A percentile compares a stretch with the other conserved stretches of the same genome.
These are phyloP conservation scores for Tolypocladium amazonense DNA, from an alignment of 2,329 filamentous ascomycete species.

Conservation along the genomic window DNA sequence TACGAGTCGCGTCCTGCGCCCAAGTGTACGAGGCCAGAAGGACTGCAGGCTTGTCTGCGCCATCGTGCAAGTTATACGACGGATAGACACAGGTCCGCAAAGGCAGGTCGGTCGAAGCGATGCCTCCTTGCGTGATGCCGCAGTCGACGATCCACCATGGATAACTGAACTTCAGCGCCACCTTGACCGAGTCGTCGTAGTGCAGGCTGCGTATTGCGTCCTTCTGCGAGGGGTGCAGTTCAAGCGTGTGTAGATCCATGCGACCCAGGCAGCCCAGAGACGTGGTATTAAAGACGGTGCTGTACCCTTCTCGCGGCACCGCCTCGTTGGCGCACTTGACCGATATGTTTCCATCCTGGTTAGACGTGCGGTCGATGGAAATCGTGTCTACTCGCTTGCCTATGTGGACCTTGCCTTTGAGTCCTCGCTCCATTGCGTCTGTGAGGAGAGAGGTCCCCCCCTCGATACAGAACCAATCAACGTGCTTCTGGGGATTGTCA, in stretches of 20 bases:
- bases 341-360: neutral
- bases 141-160: neutral
- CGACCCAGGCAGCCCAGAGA: neutral
- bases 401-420: neutral
- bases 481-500: conserved; percentile 5
- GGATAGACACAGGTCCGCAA: neutral
- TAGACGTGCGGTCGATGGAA: neutral
- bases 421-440: conserved; percentile 30
- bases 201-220: neutral
- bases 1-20: neutral
- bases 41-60: neutral
- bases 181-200: neutral
- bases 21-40: neutral
- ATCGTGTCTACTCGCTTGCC: neutral
- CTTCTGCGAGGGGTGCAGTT: neutral
- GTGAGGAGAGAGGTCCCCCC: neutral
- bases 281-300: neutral
- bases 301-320: neutral
- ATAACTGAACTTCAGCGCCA: neutral
- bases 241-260: neutral
- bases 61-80: neutral
- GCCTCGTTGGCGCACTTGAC: neutral
- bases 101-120: neutral
- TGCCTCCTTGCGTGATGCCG: neutral
- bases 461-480: conserved; percentile 1